These are phyloP conservation scores for Syzygium aromaticum DNA, from an alignment of 345 rosid genomes.

Conservation along the genomic window DNA sequence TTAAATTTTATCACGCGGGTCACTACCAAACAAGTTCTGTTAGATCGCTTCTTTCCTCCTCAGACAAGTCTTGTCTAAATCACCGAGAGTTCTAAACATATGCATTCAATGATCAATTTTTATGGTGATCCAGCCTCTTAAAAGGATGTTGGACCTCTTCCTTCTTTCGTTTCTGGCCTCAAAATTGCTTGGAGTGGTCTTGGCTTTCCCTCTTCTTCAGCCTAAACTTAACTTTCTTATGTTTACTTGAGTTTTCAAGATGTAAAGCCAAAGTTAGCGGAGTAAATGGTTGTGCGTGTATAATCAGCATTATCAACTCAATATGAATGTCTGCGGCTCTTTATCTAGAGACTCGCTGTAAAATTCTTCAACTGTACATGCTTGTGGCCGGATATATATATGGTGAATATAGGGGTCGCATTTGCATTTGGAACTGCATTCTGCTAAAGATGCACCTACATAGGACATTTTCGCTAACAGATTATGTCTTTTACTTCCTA, in stretches of 20 bases:
- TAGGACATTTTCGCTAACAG: not conserved
- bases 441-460: not conserved
- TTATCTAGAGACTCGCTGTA: not conserved
- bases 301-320: not conserved
- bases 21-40: not conserved
- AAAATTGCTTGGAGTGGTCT: not conserved
- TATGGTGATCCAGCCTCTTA: not conserved
- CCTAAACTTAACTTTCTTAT: not conserved
- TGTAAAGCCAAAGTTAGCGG: not conserved
- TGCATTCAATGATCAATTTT: not conserved
- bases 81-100: not conserved
- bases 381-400: not conserved
- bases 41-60: too few species aligned
- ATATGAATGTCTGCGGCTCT: not conserved
- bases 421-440: too few species aligned
- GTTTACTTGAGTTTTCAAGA: too few species aligned
- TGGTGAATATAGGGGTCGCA: too few species aligned
- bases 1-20: too few species aligned
- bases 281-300: not conserved
- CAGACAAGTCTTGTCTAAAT: not conserved
- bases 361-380: not conserved
- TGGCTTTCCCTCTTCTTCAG: not conserved
- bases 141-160: not conserved
- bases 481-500: not conserved
- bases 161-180: not conserved